Percentiles rank a stretch among this genome's conserved stretches.
These are phyloP conservation scores for Aureobasidium sp. DNA, from an alignment of 2,329 filamentous ascomycete species.

Conservation along the genomic window DNA sequence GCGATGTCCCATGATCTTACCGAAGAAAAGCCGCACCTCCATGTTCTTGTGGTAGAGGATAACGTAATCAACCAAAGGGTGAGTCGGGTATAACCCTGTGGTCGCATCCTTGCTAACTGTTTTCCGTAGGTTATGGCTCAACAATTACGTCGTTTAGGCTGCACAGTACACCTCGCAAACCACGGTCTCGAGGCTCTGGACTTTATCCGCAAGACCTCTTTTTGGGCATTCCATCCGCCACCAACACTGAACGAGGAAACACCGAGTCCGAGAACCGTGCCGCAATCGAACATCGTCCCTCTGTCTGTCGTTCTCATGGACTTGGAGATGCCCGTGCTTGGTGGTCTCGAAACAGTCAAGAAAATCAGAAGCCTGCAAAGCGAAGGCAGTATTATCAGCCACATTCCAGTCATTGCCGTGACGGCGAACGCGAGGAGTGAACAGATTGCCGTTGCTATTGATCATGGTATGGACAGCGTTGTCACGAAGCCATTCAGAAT, in stretches of 20 bases:
- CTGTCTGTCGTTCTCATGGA: constrained; percentile 11
- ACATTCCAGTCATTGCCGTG: constrained; percentile 63
- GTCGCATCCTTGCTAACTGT: not conserved
- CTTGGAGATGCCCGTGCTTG: constrained; percentile 67
- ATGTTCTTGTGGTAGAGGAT: constrained; percentile 22
- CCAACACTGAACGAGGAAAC: not conserved
- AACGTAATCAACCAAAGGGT: constrained; percentile 19
- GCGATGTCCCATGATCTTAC: not conserved
- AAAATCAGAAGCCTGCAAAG: constrained; percentile 53
- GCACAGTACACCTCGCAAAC: constrained; percentile 19
- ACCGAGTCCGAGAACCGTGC: not conserved
- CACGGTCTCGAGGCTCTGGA: constrained; percentile 23
- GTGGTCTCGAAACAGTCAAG: constrained; percentile 60
- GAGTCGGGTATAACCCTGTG: not conserved
- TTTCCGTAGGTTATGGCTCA: constrained; percentile 19
- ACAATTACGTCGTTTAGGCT: constrained; percentile 21
- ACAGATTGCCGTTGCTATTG: constrained; percentile 15
- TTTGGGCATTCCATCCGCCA: constrained; percentile 3
- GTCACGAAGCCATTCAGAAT: constrained; percentile 29
- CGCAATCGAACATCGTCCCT: not conserved
- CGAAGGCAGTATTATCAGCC: constrained; percentile 47
- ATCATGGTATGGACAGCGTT: constrained; percentile 19
- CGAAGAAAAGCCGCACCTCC: not conserved
- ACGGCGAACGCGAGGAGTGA: constrained; percentile 63
- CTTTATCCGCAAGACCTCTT: constrained; percentile 16